These are phyloP conservation scores for Fusarium anthophilum DNA, from an alignment of 2,329 filamentous ascomycete genomes.

Conservation along the genomic window DNA sequence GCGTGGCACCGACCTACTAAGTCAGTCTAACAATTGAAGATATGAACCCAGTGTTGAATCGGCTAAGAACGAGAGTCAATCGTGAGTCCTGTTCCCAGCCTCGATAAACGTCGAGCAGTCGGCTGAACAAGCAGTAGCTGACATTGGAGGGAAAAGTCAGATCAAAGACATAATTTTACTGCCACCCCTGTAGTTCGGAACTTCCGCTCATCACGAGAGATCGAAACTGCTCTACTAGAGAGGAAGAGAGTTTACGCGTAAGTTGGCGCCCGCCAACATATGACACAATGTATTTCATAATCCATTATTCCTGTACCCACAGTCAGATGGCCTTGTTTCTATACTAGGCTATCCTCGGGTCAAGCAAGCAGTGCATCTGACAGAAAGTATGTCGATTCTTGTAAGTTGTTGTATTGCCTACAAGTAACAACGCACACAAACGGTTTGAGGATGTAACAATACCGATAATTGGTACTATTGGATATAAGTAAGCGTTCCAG, in stretches of 20 bases:
- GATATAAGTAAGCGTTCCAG: background rate
- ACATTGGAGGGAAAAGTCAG: background rate
- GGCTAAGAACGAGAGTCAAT: background rate
- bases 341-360: background rate
- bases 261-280: background rate
- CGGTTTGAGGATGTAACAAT: background rate
- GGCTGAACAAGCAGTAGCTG: background rate
- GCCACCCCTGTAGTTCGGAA: background rate
- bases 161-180: background rate
- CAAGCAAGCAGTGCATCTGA: background rate
- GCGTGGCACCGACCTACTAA: background rate
- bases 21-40: background rate
- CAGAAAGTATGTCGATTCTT: background rate
- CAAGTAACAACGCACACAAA: background rate
- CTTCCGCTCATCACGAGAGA: background rate
- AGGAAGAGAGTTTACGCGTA: background rate
- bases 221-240: background rate
- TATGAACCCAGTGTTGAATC: background rate
- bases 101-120: background rate
- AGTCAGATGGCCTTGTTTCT: background rate
- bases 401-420: background rate
- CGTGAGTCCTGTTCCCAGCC: background rate
- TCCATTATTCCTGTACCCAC: background rate
- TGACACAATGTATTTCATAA: background rate
- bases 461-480: background rate